phyloP scores from a whole-genome alignment of 768 basidiomycete species.

The Hygrophorus russula region DNA sequence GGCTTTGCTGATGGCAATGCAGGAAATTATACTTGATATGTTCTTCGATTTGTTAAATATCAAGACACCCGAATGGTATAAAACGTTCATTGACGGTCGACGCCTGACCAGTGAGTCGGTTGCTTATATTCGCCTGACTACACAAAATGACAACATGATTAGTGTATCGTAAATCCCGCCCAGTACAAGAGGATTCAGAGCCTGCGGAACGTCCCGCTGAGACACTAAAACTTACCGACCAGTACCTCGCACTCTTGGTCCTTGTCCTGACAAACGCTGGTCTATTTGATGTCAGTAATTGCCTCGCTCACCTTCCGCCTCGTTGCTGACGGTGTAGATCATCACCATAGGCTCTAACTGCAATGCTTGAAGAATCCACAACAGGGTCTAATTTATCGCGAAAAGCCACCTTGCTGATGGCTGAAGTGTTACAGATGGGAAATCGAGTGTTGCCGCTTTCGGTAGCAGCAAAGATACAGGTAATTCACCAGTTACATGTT shows the following conservation, averaged over 20 bases:
- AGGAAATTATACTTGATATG: slow-evolving; percentile 93
- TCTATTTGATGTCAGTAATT: slow-evolving; percentile 61
- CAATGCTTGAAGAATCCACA: slow-evolving; percentile 74
- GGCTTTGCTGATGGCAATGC: slow-evolving; percentile 3
- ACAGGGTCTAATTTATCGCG: slow-evolving; percentile 65
- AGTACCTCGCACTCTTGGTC: slow-evolving; percentile 81
- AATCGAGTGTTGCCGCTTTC: slow-evolving; percentile 78
- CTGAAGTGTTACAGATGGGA: slow-evolving; percentile 80
- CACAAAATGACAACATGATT: neutral
- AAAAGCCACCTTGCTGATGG: slow-evolving; percentile 86
- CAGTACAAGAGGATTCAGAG: slow-evolving; percentile 25
- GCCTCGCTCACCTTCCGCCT: neutral
- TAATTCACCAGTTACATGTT: slow-evolving; percentile 13
- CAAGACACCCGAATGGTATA: slow-evolving; percentile 86
- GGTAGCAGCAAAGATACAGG: slow-evolving; percentile 80
- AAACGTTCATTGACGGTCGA: slow-evolving; percentile 83
- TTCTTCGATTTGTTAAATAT: slow-evolving; percentile 91
- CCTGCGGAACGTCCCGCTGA: slow-evolving; percentile 36
- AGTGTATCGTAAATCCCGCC: slow-evolving; percentile 60
- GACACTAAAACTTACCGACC: slow-evolving; percentile 77
- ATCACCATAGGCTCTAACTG: slow-evolving; percentile 57
- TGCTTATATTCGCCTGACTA: neutral
- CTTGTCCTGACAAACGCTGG: slow-evolving; percentile 82
- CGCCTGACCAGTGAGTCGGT: slow-evolving; percentile 64
- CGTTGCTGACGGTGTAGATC: neutral